A percentile compares a stretch with the other conserved stretches of the same genome.
phyloP scores from a whole-genome alignment of 2,329 filamentous ascomycete species.

The Cladosporium austrohemisphaericum region DNA sequence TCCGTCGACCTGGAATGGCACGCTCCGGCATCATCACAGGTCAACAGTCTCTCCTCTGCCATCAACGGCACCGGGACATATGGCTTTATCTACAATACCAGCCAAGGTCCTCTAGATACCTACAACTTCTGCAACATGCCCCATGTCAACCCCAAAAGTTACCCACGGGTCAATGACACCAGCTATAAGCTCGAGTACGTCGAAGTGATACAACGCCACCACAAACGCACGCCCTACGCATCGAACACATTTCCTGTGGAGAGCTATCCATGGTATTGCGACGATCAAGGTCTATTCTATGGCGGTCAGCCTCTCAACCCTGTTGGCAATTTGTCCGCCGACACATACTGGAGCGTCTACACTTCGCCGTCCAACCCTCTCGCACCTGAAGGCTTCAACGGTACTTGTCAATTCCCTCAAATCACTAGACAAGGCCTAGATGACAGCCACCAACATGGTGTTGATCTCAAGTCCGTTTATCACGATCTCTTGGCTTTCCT shows the following conservation, averaged over 20 bases:
- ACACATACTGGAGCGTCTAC: slow-evolving; percentile 64
- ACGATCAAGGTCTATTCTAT: slow-evolving; percentile 66
- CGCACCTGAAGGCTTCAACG: slow-evolving; percentile 61
- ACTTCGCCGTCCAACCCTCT: slow-evolving; percentile 64
- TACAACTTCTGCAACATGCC: slow-evolving; percentile 91
- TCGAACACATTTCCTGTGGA: slow-evolving; percentile 74
- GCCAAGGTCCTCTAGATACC: slow-evolving; percentile 51
- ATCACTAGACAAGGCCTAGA: slow-evolving; percentile 68
- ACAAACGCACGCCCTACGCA: slow-evolving; percentile 79
- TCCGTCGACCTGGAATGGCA: slow-evolving; percentile 53
- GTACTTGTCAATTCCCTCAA: slow-evolving; percentile 77
- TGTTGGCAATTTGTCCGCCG: slow-evolving; percentile 47
- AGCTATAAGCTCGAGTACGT: slow-evolving; percentile 70
- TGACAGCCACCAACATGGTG: slow-evolving; percentile 72
- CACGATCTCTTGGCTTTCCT: slow-evolving; percentile 65
- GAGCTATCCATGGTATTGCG: slow-evolving; percentile 68
- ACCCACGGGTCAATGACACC: slow-evolving; percentile 47
- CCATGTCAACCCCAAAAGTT: slow-evolving; percentile 67
- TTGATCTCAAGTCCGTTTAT: slow-evolving; percentile 75
- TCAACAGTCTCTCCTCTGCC: slow-evolving; percentile 60
- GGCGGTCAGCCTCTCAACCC: slow-evolving; percentile 58
- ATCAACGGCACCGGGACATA: slow-evolving; percentile 61
- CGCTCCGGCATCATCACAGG: slow-evolving; percentile 50
- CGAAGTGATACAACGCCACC: slow-evolving; percentile 78
- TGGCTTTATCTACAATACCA: slow-evolving; percentile 70